Evolutionary conservation across 2,329 filamentous ascomycete species (phyloP).

Genomic region (Alternaria tenuissima): DNA sequence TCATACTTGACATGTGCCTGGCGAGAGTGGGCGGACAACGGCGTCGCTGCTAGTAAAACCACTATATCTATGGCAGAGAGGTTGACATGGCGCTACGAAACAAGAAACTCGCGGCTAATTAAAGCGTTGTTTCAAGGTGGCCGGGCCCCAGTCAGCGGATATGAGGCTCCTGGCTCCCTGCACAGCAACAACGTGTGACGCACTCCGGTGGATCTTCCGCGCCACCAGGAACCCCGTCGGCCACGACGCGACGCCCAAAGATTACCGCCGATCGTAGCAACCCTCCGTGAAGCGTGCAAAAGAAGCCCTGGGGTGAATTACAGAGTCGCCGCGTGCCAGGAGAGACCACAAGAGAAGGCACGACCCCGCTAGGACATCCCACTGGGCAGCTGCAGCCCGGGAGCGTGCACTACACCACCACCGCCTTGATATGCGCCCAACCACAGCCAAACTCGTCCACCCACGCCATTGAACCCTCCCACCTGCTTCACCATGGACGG

Average conservation of each 20-base stretch:
- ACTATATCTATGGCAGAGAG: background rate
- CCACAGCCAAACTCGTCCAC: conserved; percentile 17
- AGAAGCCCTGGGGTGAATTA: background rate
- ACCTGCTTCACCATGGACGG: conserved; percentile 38
- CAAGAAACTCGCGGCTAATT: conserved; percentile 8
- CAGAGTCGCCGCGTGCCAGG: conserved; percentile 5
- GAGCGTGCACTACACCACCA: conserved; percentile 21
- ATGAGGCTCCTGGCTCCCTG: conserved; percentile 16
- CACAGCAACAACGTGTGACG: conserved; percentile 19
- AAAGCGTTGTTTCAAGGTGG: conserved; percentile 16
- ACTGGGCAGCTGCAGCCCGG: conserved; percentile 29
- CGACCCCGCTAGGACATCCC: conserved; percentile 28
- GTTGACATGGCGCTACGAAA: background rate
- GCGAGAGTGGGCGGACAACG: background rate
- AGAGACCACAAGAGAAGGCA: conserved; percentile 25
- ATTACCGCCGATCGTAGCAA: conserved; percentile 6
- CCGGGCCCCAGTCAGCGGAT: conserved; percentile 10
- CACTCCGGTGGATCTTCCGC: conserved; percentile 40
- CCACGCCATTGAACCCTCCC: conserved; percentile 28
- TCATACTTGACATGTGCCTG: conserved; percentile 2
- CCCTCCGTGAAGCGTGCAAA: conserved; percentile 6
- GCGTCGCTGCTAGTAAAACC: background rate
- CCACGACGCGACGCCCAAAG: conserved; percentile 26
- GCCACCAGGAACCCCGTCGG: conserved; percentile 34
- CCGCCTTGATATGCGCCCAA: conserved; percentile 39